Conservation (phyloP, 306 rosid species). For the Macrotyloma uniflorum region DNA sequence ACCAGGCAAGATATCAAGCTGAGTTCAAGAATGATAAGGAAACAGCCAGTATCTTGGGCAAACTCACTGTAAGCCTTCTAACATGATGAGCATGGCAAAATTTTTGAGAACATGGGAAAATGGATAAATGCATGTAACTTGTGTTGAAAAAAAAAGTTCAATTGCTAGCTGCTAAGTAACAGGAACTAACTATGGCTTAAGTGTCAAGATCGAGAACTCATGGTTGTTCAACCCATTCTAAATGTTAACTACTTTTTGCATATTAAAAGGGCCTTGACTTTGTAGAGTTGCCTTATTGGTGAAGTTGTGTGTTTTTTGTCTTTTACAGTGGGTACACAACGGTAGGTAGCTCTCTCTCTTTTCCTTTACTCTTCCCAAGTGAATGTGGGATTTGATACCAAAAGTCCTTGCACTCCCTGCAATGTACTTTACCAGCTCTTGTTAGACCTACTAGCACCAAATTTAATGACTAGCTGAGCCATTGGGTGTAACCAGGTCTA, state of each 20-base stretch:
- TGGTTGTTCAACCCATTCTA: slow-evolving; percentile 19
- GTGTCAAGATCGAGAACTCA: slow-evolving; percentile 17
- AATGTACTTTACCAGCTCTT: not conserved
- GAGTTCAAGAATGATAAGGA: slow-evolving; percentile 74
- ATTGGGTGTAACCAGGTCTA: not conserved
- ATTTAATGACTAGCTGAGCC: not conserved
- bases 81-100: not conserved
- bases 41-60: slow-evolving; percentile 63
- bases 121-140: not conserved
- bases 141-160: slow-evolving; percentile 9
- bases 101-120: not conserved
- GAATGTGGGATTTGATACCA: slow-evolving; percentile 3
- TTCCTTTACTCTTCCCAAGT: slow-evolving; percentile 10
- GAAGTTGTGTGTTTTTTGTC: not conserved
- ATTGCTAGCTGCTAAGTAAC: not conserved
- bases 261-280: not conserved
- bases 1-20: slow-evolving; percentile 76
- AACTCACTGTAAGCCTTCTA: slow-evolving; percentile 67
- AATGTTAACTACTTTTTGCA: not conserved
- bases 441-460: not conserved
- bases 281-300: slow-evolving; percentile 6
- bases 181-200: not conserved
- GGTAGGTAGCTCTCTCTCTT: not conserved
- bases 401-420: not conserved
- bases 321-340: not conserved